These are phyloP conservation scores for Dendrobium catenatum DNA, from an alignment of 106 monocot species.

Conservation along the genomic window DNA sequence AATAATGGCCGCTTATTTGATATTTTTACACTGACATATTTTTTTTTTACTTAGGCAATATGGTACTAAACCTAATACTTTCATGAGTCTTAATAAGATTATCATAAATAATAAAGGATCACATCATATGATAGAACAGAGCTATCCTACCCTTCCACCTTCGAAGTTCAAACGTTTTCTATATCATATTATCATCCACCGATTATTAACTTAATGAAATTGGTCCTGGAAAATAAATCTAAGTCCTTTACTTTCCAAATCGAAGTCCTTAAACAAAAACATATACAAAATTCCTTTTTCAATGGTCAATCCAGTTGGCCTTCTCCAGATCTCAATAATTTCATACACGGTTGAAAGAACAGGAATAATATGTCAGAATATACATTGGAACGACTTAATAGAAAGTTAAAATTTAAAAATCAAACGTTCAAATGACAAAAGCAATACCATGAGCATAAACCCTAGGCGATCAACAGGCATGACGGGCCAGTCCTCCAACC, in stretches of 20 bases:
- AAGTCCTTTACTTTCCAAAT: background rate
- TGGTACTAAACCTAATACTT: too few relatives aligned
- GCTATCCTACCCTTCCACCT: too few relatives aligned
- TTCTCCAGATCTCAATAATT: too few relatives aligned
- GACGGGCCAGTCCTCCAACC: slow-evolving; percentile 95
- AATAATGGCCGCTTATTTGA: background rate
- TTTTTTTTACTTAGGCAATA: too few relatives aligned
- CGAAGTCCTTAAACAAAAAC: background rate
- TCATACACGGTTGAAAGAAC: background rate
- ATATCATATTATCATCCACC: background rate
- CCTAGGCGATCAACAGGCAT: slow-evolving; percentile 86
- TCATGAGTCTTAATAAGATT: too few relatives aligned
- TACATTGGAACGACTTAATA: background rate
- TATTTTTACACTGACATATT: background rate
- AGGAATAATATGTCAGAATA: background rate
- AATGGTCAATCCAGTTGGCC: too few relatives aligned
- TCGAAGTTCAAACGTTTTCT: background rate
- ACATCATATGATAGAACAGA: too few relatives aligned
- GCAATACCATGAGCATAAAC: slow-evolving; percentile 83
- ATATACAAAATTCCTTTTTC: background rate
- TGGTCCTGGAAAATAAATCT: background rate
- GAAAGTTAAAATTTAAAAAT: background rate
- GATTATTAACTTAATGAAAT: background rate
- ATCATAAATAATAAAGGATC: too few relatives aligned
- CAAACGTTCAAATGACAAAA: background rate